Evolutionary conservation across 2,329 filamentous ascomycete genomes (phyloP).

Genomic region (Pyrenochaeta sp.): DNA sequence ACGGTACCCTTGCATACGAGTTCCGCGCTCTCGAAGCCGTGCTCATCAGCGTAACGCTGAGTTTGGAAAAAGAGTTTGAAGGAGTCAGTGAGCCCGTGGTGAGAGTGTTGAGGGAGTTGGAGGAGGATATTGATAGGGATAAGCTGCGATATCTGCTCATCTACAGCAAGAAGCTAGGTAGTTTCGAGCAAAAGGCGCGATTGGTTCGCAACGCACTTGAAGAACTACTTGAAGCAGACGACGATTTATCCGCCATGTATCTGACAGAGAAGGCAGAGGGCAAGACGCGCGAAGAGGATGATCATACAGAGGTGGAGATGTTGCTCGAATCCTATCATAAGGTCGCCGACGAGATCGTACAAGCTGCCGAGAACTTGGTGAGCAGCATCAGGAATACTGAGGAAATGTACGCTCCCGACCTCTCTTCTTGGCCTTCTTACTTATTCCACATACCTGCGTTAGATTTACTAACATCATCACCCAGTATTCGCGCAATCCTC

Average conservation of each 20-base stretch:
- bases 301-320: constrained; percentile 97
- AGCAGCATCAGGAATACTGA: constrained; percentile 97
- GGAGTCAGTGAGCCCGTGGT: constrained; percentile 92
- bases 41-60: constrained; percentile 89
- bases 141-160: constrained; percentile 91
- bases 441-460: neutral
- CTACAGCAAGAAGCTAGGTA: constrained; percentile 92
- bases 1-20: constrained; percentile 80
- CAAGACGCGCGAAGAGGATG: constrained; percentile 75
- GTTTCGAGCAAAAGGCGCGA: constrained; percentile 96
- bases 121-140: constrained; percentile 95
- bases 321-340: constrained; percentile 97
- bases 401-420: constrained; percentile 76
- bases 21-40: constrained; percentile 96
- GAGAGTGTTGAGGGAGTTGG: constrained; percentile 84
- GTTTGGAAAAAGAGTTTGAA: constrained; percentile 93
- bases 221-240: constrained; percentile 93
- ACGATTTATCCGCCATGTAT: constrained; percentile 95
- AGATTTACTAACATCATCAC: constrained; percentile 25
- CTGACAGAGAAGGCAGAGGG: constrained; percentile 86
- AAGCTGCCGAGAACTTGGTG: constrained; percentile 91
- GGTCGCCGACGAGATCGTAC: constrained; percentile 96
- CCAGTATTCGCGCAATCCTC: constrained; percentile 90
- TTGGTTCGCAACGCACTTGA: constrained; percentile 94
- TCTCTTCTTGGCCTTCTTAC: neutral